Evolutionary conservation across 805 yeast species (phyloP).

Genomic region (Cyberlindnera samutprakarnensis): DNA sequence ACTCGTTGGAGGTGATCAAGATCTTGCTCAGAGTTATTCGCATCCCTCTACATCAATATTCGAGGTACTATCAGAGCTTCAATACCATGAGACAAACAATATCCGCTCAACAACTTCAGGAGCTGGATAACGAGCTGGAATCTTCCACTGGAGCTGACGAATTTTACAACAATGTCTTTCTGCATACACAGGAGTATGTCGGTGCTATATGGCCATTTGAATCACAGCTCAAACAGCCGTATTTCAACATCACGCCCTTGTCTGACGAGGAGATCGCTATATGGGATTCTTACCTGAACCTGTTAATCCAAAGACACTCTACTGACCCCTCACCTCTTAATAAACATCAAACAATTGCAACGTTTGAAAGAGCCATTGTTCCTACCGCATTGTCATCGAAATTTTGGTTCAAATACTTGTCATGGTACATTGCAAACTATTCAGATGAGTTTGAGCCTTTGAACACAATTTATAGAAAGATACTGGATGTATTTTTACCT

Average conservation of each 20-base stretch:
- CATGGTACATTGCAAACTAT: slow-evolving; percentile 36
- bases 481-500: slow-evolving; percentile 34
- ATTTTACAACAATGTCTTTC: slow-evolving; percentile 12
- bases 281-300: slow-evolving; percentile 62
- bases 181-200: slow-evolving; percentile 15
- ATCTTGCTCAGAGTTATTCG: slow-evolving; percentile 38
- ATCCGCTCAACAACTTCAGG: slow-evolving; percentile 7
- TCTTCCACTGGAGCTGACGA: slow-evolving; percentile 17
- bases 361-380: slow-evolving; percentile 69
- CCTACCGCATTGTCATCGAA: slow-evolving; percentile 54
- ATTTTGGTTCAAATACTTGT: slow-evolving; percentile 63
- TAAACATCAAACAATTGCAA: slow-evolving; percentile 27
- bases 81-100: slow-evolving; percentile 24
- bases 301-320: slow-evolving; percentile 33
- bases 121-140: slow-evolving; percentile 12
- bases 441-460: slow-evolving; percentile 26
- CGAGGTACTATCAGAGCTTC: slow-evolving; percentile 57
- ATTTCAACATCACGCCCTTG: slow-evolving; percentile 44
- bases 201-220: slow-evolving; percentile 63
- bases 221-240: slow-evolving; percentile 47
- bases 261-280: slow-evolving; percentile 33
- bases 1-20: slow-evolving; percentile 29
- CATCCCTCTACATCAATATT: slow-evolving; percentile 81
- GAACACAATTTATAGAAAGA: slow-evolving; percentile 43
- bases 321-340: slow-evolving; percentile 11